Percentiles rank a stretch among this genome's conserved stretches.
Evolutionary conservation across 2,329 filamentous ascomycete genomes (phyloP).

Genomic region (Arthrinium puccinioides): DNA sequence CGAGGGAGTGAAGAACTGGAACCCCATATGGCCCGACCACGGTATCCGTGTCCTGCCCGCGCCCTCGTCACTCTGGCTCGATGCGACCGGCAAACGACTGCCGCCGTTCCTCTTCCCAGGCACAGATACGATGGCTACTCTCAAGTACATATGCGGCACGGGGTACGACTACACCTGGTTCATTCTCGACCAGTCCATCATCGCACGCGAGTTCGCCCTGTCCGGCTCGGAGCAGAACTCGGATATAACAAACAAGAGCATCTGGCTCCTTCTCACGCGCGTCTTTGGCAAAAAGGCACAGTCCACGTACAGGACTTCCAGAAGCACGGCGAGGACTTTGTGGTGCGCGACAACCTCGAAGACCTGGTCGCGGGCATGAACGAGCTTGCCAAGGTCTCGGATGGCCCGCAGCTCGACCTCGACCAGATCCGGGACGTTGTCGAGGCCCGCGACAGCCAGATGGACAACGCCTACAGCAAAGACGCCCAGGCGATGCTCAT

Average conservation of each 20-base stretch:
- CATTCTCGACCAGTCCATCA: slow-evolving; percentile 49
- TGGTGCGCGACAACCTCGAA: slow-evolving; percentile 47
- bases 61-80: slow-evolving; percentile 56
- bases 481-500: slow-evolving; percentile 57
- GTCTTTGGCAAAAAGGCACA: slow-evolving; percentile 46
- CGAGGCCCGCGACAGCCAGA: slow-evolving; percentile 46
- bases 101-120: slow-evolving; percentile 51
- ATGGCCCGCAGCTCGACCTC: slow-evolving; percentile 40
- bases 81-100: slow-evolving; percentile 50
- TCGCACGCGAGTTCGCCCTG: slow-evolving; percentile 54
- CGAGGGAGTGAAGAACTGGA: slow-evolving; percentile 54
- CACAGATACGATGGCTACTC: slow-evolving; percentile 48
- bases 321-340: slow-evolving; percentile 51
- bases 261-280: slow-evolving; percentile 43
- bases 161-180: slow-evolving; percentile 60
- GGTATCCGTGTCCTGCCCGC: slow-evolving; percentile 55
- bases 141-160: slow-evolving; percentile 52
- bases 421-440: slow-evolving; percentile 37
- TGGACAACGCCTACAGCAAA: slow-evolving; percentile 49
- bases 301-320: slow-evolving; percentile 50
- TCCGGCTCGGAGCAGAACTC: slow-evolving; percentile 59
- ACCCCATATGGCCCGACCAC: slow-evolving; percentile 54
- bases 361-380: slow-evolving; percentile 54
- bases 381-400: slow-evolving; percentile 36
- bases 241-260: slow-evolving; percentile 50